Base-by-base conservation (phyloP, 1,139 yeast species). In the Meyerozyma sp. region DNA sequence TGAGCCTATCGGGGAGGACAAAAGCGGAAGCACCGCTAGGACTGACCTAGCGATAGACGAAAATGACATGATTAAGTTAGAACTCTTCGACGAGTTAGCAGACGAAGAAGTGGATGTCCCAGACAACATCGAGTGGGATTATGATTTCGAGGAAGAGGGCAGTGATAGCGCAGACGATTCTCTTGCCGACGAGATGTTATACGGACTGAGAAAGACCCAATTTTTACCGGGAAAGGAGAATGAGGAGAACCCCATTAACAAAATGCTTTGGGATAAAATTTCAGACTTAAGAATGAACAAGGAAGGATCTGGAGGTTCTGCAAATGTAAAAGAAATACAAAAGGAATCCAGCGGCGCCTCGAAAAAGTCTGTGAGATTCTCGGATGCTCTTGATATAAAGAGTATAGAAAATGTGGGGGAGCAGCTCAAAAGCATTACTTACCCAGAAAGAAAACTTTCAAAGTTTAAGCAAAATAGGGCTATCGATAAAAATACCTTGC, bases 401-500 rank as follows among this genome's bases (percentile, higher is more conserved):
- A 82, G 80, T 51, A 70, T 82, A 25, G 84, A 79, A 42, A 78
- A 75, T 53, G 66, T 81, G 13, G 79, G 82, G 57, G 73, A 70
- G 28, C 75, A 73, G 40, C 62, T 78, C 27, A 72, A 65, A 50
- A 54, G 58, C 5, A 65, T 71, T 34, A 28, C 29, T 5, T 49
- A 47, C 41, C 34, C 40, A 42, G 18, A 46, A 50, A 3, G 49
- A 50, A 50, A 45, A 36, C 40, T 46, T 10, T 53, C 57, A 10
- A 42, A 52, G 21, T 53, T 52, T 32, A 51, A 46, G 28, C 46
- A 49, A 46, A 25, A 42, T 42, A 44, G 43, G 40, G 46, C 29
- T 27, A 11, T 11, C 13, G 13, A 27, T n/a, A 11, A 5, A 27
- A n/a, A 27, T n/a, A 27, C 29, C 8, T 21, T 21, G 23, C 23